Evolutionary conservation across 1,284 basidiomycete genomes (phyloP), one percentile per base, ranked within the genome.

Genomic region (Ganoderma leucocontextum): DNA sequence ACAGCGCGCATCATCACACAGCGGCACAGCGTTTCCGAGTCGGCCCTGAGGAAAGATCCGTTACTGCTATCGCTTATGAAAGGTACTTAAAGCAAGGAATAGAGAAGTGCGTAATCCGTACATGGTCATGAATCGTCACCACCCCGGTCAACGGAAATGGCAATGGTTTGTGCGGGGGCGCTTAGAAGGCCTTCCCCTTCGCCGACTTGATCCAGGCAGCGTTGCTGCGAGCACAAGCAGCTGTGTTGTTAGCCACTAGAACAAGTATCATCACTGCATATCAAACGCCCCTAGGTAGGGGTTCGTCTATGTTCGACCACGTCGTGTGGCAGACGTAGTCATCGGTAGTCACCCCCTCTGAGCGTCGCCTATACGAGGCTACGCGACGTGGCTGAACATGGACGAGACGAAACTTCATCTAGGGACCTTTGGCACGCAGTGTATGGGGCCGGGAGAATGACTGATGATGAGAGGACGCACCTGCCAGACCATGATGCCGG

Each of bases 401-500:
- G n/a, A n/a, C n/a, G n/a, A n/a, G n/a, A n/a, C n/a, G n/a, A n/a
- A n/a, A n/a, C n/a, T n/a, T n/a, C n/a, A n/a, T n/a, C n/a, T n/a
- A n/a, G n/a, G n/a, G n/a, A n/a, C n/a, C n/a, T n/a, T n/a, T n/a
- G n/a, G n/a, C n/a, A n/a, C n/a, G n/a, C n/a, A n/a, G n/a, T n/a
- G n/a, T n/a, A n/a, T n/a, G n/a, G n/a, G n/a, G n/a, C n/a, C n/a
- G 57, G 44, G 19, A 17, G 57, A 55, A 29, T 29, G 29, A 29
- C 29, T 29, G 29, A 29, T 29, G 29, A 29, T 29, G 29, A 19
- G 4, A 17, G 7, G 44, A 57, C 59, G 38, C 25, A 53, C 49
- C 66, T 67, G 63, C 67, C 69, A 71, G 60, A 67, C 68, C 70
- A 71, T 69, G 29, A 71, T 39, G 13, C 70, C 70, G 82, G 78